Evolutionary conservation across 2,329 filamentous ascomycete species (phyloP), one percentile per base, ranked within the genome.

Genomic region (Paracoccidioides brasiliensis): DNA sequence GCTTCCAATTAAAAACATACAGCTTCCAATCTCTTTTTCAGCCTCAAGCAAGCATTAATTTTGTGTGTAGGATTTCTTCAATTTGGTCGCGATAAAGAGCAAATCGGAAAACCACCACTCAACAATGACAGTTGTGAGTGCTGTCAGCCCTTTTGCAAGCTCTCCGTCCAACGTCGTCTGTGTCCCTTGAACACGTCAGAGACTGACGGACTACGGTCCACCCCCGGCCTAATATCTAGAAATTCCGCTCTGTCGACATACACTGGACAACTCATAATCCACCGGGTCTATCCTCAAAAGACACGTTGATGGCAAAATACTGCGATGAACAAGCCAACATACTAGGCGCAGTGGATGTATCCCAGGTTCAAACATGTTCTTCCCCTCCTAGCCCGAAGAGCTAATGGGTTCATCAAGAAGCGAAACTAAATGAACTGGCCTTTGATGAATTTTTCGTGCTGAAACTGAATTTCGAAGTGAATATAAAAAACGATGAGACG

Each of bases 81-180:
- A 69, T 56, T 57, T 69, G 44, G 62, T 72, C 55, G 69, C 67
- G 6, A 66, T 69, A 38, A 64, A 68, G 54, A 71, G 70, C 51
- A 55, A 55, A 46, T 55, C 45, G 30, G 53, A 44, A 43, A 55
- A 51, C 38, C 53, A 55, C 37, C 53, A 55, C 51, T 55, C 53
- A 6, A 55, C 53, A 41, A 55, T 50, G 44, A 55, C 53, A 30
- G 48, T 55, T 42, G 53, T 55, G 37, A 55, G 53, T 50, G 15
- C 38, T 52, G 44, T 30, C 9, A 3, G 28, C 28, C 10, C 12
- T 10, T 5, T 41, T 32, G 12, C 37, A 4, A n/a, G 9, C 22
- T 5, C 22, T 15, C 37, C 35, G 6, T 2, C 28, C 37, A 1
- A 5, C 4, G 15, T 15, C 28, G 6, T 7, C 49, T 10, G 10